These are phyloP conservation scores for Arthromyces matolae DNA, from an alignment of 768 basidiomycete species.

Conservation along the genomic window DNA sequence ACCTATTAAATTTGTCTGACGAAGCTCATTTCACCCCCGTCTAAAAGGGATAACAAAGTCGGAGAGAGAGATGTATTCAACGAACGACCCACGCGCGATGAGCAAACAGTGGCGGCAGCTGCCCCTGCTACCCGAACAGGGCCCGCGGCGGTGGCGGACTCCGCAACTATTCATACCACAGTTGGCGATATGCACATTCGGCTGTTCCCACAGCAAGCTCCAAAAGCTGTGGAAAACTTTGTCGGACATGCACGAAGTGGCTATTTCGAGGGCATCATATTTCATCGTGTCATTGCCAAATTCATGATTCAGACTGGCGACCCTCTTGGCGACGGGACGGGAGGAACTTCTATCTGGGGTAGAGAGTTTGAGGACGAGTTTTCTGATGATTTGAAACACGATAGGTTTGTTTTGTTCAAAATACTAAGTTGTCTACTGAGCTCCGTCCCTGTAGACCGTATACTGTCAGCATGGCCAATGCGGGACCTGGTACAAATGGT, in stretches of 20 bases:
- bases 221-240: slow-evolving; percentile 97
- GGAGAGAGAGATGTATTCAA: slow-evolving; percentile 97
- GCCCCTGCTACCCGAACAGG: slow-evolving; percentile 45
- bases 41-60: slow-evolving; percentile 81
- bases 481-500: slow-evolving; percentile 86
- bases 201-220: slow-evolving; percentile 87
- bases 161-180: slow-evolving; percentile 92
- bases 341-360: slow-evolving; percentile 89
- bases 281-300: slow-evolving; percentile 97
- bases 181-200: slow-evolving; percentile 89
- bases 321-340: slow-evolving; percentile 92
- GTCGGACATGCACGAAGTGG: slow-evolving; percentile 86
- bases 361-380: slow-evolving; percentile 93
- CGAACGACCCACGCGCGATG: slow-evolving; percentile 94
- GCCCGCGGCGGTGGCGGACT: slow-evolving; percentile 69
- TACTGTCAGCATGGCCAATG: slow-evolving; percentile 94
- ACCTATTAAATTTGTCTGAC: background rate
- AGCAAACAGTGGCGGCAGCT: slow-evolving; percentile 80
- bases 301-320: slow-evolving; percentile 99
- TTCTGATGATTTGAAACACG: slow-evolving; percentile 82
- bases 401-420: slow-evolving; percentile 52
- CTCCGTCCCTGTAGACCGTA: slow-evolving; percentile 61
- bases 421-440: background rate
- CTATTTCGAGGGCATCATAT: slow-evolving; percentile 90
- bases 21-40: background rate